Evolutionary conservation across 2,329 filamentous ascomycete genomes (phyloP).

Genomic region (Zelopaecilomyces penicillatus): DNA sequence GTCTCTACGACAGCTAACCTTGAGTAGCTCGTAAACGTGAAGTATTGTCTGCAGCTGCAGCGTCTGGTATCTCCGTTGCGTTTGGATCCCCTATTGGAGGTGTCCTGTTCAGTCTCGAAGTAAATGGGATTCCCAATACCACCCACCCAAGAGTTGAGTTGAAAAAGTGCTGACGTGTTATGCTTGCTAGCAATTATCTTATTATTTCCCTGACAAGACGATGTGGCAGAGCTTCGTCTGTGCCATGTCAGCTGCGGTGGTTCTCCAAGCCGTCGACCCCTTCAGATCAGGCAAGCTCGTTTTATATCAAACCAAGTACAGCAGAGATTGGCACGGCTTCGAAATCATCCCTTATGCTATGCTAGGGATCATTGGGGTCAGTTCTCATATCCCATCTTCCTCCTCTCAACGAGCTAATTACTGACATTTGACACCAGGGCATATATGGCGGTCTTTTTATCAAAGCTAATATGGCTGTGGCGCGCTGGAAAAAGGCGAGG

Average conservation of each 20-base stretch:
- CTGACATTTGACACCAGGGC: slow-evolving; percentile 41
- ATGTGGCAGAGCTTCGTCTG: slow-evolving; percentile 99
- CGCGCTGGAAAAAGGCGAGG: slow-evolving; percentile 64
- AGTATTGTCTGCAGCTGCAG: slow-evolving; percentile 83
- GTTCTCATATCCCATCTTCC: slow-evolving; percentile 12
- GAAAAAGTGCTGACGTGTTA: not conserved
- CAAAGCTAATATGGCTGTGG: slow-evolving; percentile 82
- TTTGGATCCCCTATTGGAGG: slow-evolving; percentile 92
- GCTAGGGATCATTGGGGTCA: slow-evolving; percentile 71
- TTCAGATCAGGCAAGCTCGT: slow-evolving; percentile 94
- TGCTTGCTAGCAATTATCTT: slow-evolving; percentile 66
- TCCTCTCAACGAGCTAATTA: slow-evolving; percentile 2
- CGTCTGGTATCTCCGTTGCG: slow-evolving; percentile 85
- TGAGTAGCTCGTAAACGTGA: slow-evolving; percentile 76
- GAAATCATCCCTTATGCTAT: slow-evolving; percentile 83
- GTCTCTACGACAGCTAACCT: not conserved
- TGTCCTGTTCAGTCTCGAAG: slow-evolving; percentile 90
- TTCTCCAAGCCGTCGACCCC: slow-evolving; percentile 85
- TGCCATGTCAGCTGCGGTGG: slow-evolving; percentile 96
- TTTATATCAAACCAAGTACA: slow-evolving; percentile 91
- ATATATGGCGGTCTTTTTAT: slow-evolving; percentile 93
- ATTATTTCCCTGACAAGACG: slow-evolving; percentile 97
- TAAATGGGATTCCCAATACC: slow-evolving; percentile 21
- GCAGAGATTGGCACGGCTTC: slow-evolving; percentile 85
- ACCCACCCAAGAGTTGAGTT: not conserved